Evolutionary conservation across 2,329 filamentous ascomycete genomes (phyloP), one percentile per base, ranked within the genome.

Genomic region (Ciborinia camelliae): DNA sequence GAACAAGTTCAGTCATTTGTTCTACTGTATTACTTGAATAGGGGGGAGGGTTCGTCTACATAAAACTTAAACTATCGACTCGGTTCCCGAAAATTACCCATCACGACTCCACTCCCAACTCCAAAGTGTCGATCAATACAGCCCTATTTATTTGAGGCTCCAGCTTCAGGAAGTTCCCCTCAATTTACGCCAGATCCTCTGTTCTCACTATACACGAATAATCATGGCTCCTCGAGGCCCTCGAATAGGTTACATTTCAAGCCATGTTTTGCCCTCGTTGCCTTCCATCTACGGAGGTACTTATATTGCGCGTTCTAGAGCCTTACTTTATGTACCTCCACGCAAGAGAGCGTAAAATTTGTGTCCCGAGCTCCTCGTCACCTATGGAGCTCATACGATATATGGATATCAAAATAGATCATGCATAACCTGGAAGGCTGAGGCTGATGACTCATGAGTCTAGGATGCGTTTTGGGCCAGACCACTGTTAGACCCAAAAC

Each of bases 401-500:
- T 43, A 30, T 5, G 18, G 28, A n/a, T 39, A 55, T 20, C 26
- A 45, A 43, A 57, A 57, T 45, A 32, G 54, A 32, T 57, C 6
- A 20, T 6, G 28, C 10, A 30, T 32, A 30, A 30, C n/a, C 18
- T n/a, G 18, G 18, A 57, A 32, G 28, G 54, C 9, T 57, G 54
- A 57, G 54, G 54, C 39, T 57, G 26, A 57, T 57, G 41, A 43
- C 3, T 20, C 10, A 39, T 43, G 41, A 54, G 32, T 54, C 32
- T 39, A 39, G 37, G 26, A 57, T 43, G 8, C 28, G 23, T 41
- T 54, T 54, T 54, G 15, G 26, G 15, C 18, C 26, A 23, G 39
- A 43, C 26, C 18, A n/a, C 18, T 43, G 37, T 43, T 57, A 39
- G 26, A n/a, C 53, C 6, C 26, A 37, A 45, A 55, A 55, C 53